Conservation (phyloP, 129 eudicot species). For the Silybum marianum region DNA sequence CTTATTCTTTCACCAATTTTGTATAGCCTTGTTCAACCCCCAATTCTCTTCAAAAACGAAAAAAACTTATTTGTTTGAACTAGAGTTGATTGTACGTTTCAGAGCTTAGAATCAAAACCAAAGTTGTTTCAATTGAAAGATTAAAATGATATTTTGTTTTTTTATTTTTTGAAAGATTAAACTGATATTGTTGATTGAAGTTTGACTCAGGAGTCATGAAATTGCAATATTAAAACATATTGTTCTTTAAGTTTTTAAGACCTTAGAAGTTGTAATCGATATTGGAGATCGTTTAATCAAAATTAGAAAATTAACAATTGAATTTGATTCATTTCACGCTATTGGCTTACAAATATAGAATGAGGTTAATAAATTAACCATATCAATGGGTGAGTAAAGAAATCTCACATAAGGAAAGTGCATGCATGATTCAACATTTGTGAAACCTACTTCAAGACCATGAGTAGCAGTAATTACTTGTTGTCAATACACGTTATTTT, state of each 20-base stretch:
- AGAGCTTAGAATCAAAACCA: too few species aligned
- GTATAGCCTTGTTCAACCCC: too few species aligned
- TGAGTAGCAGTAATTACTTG: too few species aligned
- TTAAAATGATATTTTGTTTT: neutral
- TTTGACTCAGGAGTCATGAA: neutral
- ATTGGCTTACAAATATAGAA: conserved; percentile 10
- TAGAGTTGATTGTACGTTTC: neutral
- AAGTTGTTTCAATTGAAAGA: neutral
- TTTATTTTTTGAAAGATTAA: too few species aligned
- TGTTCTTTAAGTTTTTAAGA: neutral
- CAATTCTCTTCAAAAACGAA: too few species aligned
- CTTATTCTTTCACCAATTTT: too few species aligned
- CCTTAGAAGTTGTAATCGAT: neutral
- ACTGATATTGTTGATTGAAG: neutral
- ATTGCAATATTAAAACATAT: neutral
- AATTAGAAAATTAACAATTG: conserved; percentile 4
- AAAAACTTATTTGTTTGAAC: conserved; percentile 9
- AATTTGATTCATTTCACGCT: conserved; percentile 10
- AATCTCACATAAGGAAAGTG: too few species aligned
- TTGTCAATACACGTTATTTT: too few species aligned
- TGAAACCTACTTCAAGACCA: too few species aligned
- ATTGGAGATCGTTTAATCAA: neutral
- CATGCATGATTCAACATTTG: too few species aligned
- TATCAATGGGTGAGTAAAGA: too few species aligned
- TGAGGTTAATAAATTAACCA: too few species aligned